Conservation (phyloP, 2,329 filamentous ascomycete genomes). For the Teratosphaeriaceae sp. region DNA sequence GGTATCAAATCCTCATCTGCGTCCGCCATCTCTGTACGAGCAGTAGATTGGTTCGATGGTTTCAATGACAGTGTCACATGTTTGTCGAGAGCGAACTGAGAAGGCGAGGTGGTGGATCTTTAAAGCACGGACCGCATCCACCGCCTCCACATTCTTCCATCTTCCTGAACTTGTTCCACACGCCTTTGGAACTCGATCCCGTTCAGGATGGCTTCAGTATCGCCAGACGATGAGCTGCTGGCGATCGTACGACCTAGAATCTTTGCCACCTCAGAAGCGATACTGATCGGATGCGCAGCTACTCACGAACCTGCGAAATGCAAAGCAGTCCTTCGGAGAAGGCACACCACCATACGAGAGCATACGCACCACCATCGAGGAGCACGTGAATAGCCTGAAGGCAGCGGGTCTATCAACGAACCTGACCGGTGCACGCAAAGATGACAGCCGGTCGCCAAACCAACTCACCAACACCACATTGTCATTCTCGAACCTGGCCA, state of each 20-base stretch:
- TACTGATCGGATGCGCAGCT: slow-evolving; percentile 19
- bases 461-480: background rate
- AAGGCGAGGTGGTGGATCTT: too few species aligned
- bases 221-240: slow-evolving; percentile 23
- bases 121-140: background rate
- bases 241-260: slow-evolving; percentile 11
- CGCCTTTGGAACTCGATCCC: slow-evolving; percentile 28
- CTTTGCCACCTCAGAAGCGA: background rate
- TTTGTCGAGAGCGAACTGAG: too few species aligned
- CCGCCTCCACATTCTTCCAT: background rate
- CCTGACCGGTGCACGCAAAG: background rate
- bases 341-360: slow-evolving; percentile 25
- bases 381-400: slow-evolving; percentile 18
- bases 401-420: background rate
- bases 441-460: background rate
- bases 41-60: background rate
- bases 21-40: slow-evolving; percentile 27
- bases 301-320: slow-evolving; percentile 31
- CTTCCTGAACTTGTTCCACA: too few species aligned
- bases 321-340: slow-evolving; percentile 29
- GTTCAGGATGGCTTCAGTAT: background rate
- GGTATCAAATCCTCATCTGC: slow-evolving; percentile 31
- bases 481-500: slow-evolving; percentile 4
- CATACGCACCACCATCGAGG: slow-evolving; percentile 25
- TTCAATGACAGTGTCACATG: too few species aligned